Base-by-base conservation (phyloP, 768 basidiomycete genomes). In the Agaricus blazei region DNA sequence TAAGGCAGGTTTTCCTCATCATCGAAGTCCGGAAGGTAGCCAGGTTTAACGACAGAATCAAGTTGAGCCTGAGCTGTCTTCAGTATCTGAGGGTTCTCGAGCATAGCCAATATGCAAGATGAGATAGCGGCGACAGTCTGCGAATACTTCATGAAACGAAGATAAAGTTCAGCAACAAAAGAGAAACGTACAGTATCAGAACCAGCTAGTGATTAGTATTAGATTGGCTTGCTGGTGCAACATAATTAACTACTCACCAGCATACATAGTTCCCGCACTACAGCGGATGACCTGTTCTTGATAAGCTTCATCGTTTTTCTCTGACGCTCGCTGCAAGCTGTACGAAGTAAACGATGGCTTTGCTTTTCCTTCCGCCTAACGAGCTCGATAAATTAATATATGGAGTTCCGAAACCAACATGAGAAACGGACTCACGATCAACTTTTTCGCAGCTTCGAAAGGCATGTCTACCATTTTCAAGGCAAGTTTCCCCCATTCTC, bases 401-500 rank as follows among this genome's bases (percentile, higher is more conserved):
- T 3, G 5, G 7, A 7, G 34, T 34, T 48, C 15, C 40, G n/a
- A 41, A 42, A 36, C 12, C 14, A 15, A 40, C 5, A 7, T 11
- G 37, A 27, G 23, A 34, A 23, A 29, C 23, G n/a, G 37, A 58
- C 70, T 46, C 27, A 76, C 75, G 52, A 75, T 57, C 9, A 60
- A 42, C 9, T 50, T 41, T 50, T 71, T 70, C 1, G 68, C 66
- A n/a, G 64, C 62, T 4, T 53, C 56, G 47, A 69, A 78, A 0
- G 75, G 75, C 12, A 63, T 56, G 7, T 76, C 68, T 51, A 62
- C 62, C 70, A 68, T 72, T 44, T 63, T 60, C 14, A 65, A 56
- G n/a, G 70, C 61, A 12, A 66, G 60, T 47, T 59, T 63, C 2
- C 64, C 65, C 72, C 76, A 78, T 58, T 70, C 67, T 38, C 63